A percentile compares a stretch with the other conserved stretches of the same genome.
These are phyloP conservation scores for Musa troglodytarum DNA, from an alignment of 176 grass and related monocot genomes.

Conservation along the genomic window DNA sequence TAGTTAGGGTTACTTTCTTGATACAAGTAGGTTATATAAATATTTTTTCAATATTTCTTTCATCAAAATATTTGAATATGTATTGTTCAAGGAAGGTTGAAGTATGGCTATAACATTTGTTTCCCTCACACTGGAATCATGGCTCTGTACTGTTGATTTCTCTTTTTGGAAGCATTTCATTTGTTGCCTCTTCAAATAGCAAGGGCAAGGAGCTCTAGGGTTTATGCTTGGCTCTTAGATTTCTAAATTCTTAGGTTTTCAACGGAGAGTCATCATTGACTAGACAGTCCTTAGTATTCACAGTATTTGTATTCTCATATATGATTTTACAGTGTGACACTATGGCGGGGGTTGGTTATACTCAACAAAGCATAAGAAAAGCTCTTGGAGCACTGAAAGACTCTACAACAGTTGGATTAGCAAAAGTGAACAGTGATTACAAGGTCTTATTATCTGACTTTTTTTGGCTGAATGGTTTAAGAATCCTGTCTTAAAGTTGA, in stretches of 20 bases:
- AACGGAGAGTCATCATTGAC: neutral
- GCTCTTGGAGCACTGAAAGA: conserved; percentile 24
- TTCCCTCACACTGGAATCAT: neutral
- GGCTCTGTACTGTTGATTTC: neutral
- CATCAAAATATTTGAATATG: too few species aligned
- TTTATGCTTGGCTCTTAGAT: neutral
- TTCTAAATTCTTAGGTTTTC: neutral
- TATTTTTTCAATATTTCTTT: too few species aligned
- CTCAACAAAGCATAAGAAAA: conserved; percentile 26
- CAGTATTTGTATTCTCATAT: neutral
- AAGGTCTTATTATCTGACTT: conserved; percentile 8
- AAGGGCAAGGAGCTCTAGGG: neutral
- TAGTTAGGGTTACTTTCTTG: neutral
- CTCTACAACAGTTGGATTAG: conserved; percentile 21
- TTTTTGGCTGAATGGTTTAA: neutral
- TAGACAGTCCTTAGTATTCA: neutral
- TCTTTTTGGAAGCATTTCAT: neutral
- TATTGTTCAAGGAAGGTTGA: too few species aligned
- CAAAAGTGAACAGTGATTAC: conserved; percentile 27
- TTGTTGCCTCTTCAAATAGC: too few species aligned
- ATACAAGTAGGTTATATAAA: neutral
- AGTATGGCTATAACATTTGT: too few species aligned
- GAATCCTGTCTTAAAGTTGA: neutral
- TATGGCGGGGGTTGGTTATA: conserved; percentile 17
- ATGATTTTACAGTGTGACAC: neutral